These are phyloP conservation scores for Hemileia vastatrix DNA, from an alignment of 1,284 basidiomycete genomes.

Conservation along the genomic window DNA sequence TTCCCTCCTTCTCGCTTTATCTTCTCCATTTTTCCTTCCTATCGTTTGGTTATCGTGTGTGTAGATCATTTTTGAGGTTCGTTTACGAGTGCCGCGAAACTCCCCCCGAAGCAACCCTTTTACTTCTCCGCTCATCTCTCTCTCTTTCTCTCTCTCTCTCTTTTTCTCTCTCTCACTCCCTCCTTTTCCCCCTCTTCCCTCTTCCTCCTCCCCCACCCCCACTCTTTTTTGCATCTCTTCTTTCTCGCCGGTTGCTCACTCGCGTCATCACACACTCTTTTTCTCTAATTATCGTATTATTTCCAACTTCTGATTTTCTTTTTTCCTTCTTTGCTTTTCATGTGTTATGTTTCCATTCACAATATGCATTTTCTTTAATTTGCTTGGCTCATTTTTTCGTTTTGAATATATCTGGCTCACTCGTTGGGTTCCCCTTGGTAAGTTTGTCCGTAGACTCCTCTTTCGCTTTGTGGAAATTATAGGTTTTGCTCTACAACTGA, in stretches of 20 bases:
- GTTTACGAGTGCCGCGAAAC: no score
- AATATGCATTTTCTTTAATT: background rate
- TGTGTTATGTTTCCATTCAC: constrained; percentile 10
- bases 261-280: constrained; percentile 23
- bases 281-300: constrained; percentile 26
- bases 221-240: constrained; percentile 26
- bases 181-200: constrained; percentile 3
- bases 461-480: constrained; percentile 8
- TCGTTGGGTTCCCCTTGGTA: background rate
- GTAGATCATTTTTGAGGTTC: no score
- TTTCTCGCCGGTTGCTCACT: constrained; percentile 17
- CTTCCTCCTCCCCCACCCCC: constrained; percentile 19
- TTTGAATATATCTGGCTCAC: background rate
- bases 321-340: constrained; percentile 18
- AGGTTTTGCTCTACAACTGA: constrained; percentile 10
- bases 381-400: background rate
- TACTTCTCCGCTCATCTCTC: constrained; percentile 27
- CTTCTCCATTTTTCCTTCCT: constrained; percentile 26
- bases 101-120: no score
- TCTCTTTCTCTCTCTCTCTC: constrained; percentile 31
- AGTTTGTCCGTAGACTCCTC: background rate
- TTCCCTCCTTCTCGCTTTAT: constrained; percentile 65
- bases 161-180: constrained; percentile 16
- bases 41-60: no score
- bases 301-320: constrained; percentile 23